phyloP scores from a whole-genome alignment of 768 basidiomycete species.

The Lactifluus subvellereus region DNA sequence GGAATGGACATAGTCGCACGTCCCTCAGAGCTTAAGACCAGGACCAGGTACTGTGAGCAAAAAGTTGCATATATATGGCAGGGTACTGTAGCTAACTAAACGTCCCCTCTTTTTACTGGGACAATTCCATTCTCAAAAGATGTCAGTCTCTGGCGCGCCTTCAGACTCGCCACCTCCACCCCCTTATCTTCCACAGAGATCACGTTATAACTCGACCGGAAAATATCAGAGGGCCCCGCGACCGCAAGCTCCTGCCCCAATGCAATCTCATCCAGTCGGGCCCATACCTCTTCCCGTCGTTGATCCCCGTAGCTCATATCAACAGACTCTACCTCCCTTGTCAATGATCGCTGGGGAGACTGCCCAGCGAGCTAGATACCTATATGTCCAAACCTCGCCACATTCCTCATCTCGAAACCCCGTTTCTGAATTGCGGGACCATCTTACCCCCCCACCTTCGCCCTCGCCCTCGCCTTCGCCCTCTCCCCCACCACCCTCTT shows the following conservation, averaged over 20 bases:
- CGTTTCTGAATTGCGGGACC: not conserved
- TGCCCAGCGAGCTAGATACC: not conserved
- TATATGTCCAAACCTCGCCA: not conserved
- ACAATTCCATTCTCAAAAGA: not conserved
- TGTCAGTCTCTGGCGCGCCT: not conserved
- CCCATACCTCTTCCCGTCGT: not conserved
- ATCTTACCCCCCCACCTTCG: not conserved
- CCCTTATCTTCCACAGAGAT: not conserved
- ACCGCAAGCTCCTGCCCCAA: not conserved
- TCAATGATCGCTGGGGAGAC: not conserved
- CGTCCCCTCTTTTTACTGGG: not conserved
- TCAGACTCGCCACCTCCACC: not conserved
- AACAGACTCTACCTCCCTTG: not conserved
- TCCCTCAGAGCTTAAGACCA: not conserved
- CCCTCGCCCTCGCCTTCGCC: not conserved
- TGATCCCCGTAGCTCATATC: not conserved
- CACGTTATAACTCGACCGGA: too few relatives aligned
- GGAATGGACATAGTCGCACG: not conserved
- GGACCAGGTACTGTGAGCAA: not conserved
- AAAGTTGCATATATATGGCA: conserved; percentile 3
- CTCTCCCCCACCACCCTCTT: not conserved
- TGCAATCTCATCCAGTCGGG: not conserved
- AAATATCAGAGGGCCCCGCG: not conserved
- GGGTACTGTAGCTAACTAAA: not conserved
- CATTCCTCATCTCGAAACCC: not conserved